These are phyloP conservation scores for Ichthyophthirius multifiliis DNA, from an alignment of 169 alveolate species.

Conservation along the genomic window DNA sequence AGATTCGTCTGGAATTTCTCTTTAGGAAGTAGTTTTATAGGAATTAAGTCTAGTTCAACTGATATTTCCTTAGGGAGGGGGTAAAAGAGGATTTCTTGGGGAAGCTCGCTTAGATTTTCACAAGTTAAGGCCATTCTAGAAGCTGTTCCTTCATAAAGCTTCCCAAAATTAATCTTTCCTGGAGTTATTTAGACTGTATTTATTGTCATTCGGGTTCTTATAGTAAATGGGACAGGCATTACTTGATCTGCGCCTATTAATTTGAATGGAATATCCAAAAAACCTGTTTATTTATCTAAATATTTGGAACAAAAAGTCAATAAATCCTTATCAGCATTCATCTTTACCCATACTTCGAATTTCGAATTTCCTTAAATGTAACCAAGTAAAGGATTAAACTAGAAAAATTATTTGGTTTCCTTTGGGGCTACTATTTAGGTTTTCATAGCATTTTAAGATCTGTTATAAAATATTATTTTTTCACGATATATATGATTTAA, in stretches of 20 bases:
- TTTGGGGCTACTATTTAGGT: constrained; percentile 72
- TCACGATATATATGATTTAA: constrained; percentile 81
- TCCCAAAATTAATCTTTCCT: constrained; percentile 73
- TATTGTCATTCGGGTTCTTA: constrained; percentile 59
- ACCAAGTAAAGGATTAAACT: constrained; percentile 84
- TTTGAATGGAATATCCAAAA: background rate
- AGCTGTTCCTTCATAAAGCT: constrained; percentile 70
- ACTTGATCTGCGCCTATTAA: constrained; percentile 80
- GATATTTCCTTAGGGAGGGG: constrained; percentile 75
- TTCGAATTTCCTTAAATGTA: constrained; percentile 73
- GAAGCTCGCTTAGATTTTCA: constrained; percentile 70
- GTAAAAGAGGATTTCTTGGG: constrained; percentile 75
- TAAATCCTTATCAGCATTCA: constrained; percentile 69
- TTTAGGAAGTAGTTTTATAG: constrained; percentile 64
- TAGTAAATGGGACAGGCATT: constrained; percentile 74
- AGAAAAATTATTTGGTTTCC: constrained; percentile 71
- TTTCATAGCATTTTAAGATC: constrained; percentile 76
- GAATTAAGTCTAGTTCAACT: constrained; percentile 67
- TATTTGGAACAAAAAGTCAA: constrained; percentile 47
- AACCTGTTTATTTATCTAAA: constrained; percentile 27
- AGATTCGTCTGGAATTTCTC: constrained; percentile 63
- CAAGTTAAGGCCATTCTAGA: constrained; percentile 61
- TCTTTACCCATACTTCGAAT: constrained; percentile 83
- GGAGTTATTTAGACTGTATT: constrained; percentile 70
- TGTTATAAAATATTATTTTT: constrained; percentile 71